Conservation (phyloP, 148 eudicot species). For the Oxyria digyna region DNA sequence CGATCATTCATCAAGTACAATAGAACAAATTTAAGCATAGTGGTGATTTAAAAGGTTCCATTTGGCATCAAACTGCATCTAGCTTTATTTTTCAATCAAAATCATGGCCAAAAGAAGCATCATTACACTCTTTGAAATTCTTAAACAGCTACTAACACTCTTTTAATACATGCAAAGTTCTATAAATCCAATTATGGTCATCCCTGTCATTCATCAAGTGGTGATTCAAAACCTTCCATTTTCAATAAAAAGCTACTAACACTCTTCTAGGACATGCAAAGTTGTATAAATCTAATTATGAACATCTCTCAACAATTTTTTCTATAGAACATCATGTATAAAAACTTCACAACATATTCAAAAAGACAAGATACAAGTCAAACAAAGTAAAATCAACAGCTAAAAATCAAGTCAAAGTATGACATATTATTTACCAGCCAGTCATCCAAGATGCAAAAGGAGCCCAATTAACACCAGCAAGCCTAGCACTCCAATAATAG, state of each 20-base stretch:
- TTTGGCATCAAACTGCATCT: not conserved
- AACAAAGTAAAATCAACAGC: not conserved
- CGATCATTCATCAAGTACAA: not conserved
- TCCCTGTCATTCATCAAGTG: too few species aligned
- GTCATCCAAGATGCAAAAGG: slow-evolving; percentile 93
- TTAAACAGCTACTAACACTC: not conserved
- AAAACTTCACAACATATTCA: not conserved
- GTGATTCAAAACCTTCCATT: too few species aligned
- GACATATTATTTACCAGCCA: slow-evolving; percentile 46
- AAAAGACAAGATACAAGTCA: not conserved
- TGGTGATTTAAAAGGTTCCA: too few species aligned
- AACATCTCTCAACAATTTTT: too few species aligned
- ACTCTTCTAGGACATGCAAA: too few species aligned
- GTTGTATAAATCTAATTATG: too few species aligned
- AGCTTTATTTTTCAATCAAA: not conserved
- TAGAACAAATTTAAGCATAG: too few species aligned
- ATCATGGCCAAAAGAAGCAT: not conserved
- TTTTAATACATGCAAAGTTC: too few species aligned
- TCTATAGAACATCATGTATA: too few species aligned
- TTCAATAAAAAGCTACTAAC: too few species aligned
- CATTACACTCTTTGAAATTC: not conserved
- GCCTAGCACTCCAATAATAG: slow-evolving; percentile 90
- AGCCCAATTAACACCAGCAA: slow-evolving; percentile 82
- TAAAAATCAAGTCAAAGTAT: not conserved
- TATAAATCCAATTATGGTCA: too few species aligned